Percentiles rank a stretch among this genome's conserved stretches.
Evolutionary conservation across 345 rosid species (phyloP).

Genomic region (Capsella bursapastoris): DNA sequence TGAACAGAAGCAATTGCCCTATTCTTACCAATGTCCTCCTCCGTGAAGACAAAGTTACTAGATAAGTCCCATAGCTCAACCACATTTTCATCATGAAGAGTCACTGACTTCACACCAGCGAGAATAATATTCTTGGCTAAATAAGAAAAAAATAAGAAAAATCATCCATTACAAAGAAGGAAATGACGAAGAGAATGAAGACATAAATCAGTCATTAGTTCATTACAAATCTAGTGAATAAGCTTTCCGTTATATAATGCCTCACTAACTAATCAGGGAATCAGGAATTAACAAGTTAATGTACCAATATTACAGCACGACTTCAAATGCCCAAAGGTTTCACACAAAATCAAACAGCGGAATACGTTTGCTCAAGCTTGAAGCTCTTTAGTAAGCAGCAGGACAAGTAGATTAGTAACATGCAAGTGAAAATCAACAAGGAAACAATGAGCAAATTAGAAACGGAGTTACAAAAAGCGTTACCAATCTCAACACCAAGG

Average conservation of each 20-base stretch:
- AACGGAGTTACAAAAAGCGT: background rate
- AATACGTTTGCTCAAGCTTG: conserved; percentile 5
- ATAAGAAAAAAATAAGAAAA: background rate
- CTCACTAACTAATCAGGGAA: conserved; percentile 12
- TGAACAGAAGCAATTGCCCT: conserved; percentile 84
- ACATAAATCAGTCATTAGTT: background rate
- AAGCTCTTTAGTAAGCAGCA: background rate
- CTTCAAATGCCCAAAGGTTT: conserved; percentile 4
- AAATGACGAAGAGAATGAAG: background rate
- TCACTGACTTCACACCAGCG: conserved; percentile 93
- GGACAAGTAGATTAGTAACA: conserved; percentile 18
- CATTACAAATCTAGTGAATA: background rate
- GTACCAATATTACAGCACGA: background rate
- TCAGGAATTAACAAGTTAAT: conserved; percentile 9
- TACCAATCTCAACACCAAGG: conserved; percentile 81
- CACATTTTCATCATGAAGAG: conserved; percentile 78
- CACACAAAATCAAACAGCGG: conserved; percentile 24
- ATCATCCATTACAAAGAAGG: background rate
- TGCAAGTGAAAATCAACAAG: conserved; percentile 20
- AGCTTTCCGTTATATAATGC: background rate
- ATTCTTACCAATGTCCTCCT: conserved; percentile 82
- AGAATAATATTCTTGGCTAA: conserved; percentile 89
- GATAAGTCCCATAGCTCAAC: conserved; percentile 89
- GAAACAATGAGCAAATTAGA: background rate
- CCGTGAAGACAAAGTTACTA: conserved; percentile 73